Percentiles rank a stretch among this genome's conserved stretches.
Conservation (phyloP, 345 rosid species). For the sweet orange (Citrus sinensis) region DVS_A1.0 CM039167.1:21993001-21993500, state of each 20-base stretch:
- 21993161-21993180: conserved; percentile 80
- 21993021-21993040: conserved; percentile 79
- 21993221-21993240: conserved; percentile 59
- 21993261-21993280: conserved; percentile 37
- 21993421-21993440: no score
- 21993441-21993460: no score
- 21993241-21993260: conserved; percentile 65
- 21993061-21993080: conserved; percentile 89
- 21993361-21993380: not conserved
- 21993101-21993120: conserved; percentile 89
- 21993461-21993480: no score
- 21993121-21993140: conserved; percentile 89
- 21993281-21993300: conserved; percentile 47
- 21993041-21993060: conserved; percentile 90
- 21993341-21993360: no score
- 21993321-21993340: conserved; percentile 62
- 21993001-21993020: conserved; percentile 94
- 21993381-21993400: not conserved
- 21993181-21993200: conserved; percentile 77
- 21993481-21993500: no score
- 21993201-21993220: conserved; percentile 36
- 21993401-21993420: no score
- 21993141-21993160: conserved; percentile 95
- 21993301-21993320: conserved; percentile 43
- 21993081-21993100: conserved; percentile 87